These are phyloP conservation scores for Claviceps cyperi DNA, from an alignment of 2,329 filamentous ascomycete species.

Conservation along the genomic window DNA sequence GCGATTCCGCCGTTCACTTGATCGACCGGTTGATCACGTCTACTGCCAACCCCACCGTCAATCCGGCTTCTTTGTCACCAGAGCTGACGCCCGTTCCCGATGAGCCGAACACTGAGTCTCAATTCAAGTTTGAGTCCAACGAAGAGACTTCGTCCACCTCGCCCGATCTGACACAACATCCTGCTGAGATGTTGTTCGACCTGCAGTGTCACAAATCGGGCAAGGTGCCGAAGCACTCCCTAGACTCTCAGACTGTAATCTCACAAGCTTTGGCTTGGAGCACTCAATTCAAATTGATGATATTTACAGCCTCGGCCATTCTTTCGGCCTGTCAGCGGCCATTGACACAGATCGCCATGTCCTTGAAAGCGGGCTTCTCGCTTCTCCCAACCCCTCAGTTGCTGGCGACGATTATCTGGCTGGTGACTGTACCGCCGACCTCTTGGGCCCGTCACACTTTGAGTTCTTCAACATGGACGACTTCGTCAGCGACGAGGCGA, in stretches of 20 bases:
- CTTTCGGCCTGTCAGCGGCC: constrained; percentile 54
- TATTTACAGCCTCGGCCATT: constrained; percentile 54
- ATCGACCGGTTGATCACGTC: constrained; percentile 30
- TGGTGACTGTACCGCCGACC: constrained; percentile 41
- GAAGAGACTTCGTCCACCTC: constrained; percentile 28
- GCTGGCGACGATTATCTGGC: constrained; percentile 53
- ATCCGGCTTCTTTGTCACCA: constrained; percentile 48
- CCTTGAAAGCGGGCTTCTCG: constrained; percentile 62
- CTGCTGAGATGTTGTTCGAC: constrained; percentile 99
- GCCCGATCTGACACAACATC: constrained; percentile 98
- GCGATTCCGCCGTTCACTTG: constrained; percentile 19
- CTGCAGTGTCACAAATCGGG: constrained; percentile 99
- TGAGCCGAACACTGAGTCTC: constrained; percentile 5
- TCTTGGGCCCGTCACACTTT: constrained; percentile 25
- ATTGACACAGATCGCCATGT: constrained; percentile 59
- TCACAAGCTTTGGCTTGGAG: constrained; percentile 27
- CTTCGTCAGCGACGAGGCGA: constrained; percentile 40
- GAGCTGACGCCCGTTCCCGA: constrained; percentile 38
- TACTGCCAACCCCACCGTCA: constrained; percentile 34
- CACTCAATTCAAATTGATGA: constrained; percentile 44
- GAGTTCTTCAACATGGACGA: constrained; percentile 38
- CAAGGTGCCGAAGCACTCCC: constrained; percentile 37
- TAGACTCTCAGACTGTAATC: constrained; percentile 26
- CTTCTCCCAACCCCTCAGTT: constrained; percentile 54
- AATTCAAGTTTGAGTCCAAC: constrained; percentile 9